Base-by-base conservation (phyloP, 176 grass and related monocot species). In the Rhipidocladum racemiflorum region DNA sequence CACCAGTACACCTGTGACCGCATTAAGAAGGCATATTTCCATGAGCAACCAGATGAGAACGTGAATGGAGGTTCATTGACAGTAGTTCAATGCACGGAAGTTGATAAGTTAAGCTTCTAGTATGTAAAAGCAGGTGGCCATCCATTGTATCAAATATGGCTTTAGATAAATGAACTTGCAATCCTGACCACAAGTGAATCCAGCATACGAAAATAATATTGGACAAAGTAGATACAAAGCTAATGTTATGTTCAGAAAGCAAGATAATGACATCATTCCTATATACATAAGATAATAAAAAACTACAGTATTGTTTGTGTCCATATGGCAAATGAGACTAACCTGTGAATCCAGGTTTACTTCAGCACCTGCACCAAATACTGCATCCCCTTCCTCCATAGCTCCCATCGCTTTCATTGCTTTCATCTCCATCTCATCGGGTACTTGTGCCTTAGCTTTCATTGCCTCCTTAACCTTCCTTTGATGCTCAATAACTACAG, bases 291-390 rank as follows among this genome's bases (percentile, higher is more conserved):
- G 21, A 65, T 63, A 40, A 57, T 20, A 65, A 73, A 82, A 76
- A 59, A 42, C 27, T 49, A 81, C 17, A 56, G 44, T 44, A 23
- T 40, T 62, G 4, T 21, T 81, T 53, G 3, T 60, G 13, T 35
- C 38, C 14, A 85, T 50, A 90, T 74, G 43, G 45, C 7, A 78
- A 65, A 70, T 45, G 56, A 74, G 29, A 53, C 40, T 77, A 78
- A 94, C 96, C 92, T 98, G 96, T 70, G 92, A 98, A 91, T 98
- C 89, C 45, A 98, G 80, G 76, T 91, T 92, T 65, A 98, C 90
- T 91, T 98, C 92, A 88, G 92, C 90, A 79, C 92, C 87, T 16
- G 83, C 65, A 85, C 96, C 96, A 80, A 99, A 99, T 28, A 93
- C 80, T 17, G 88, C 84, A 63, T 98, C 96, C 61, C 92, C 96